Base-by-base conservation (phyloP, 192 early-diverging fungal genomes). In the Backusella psychrophila region DNA sequence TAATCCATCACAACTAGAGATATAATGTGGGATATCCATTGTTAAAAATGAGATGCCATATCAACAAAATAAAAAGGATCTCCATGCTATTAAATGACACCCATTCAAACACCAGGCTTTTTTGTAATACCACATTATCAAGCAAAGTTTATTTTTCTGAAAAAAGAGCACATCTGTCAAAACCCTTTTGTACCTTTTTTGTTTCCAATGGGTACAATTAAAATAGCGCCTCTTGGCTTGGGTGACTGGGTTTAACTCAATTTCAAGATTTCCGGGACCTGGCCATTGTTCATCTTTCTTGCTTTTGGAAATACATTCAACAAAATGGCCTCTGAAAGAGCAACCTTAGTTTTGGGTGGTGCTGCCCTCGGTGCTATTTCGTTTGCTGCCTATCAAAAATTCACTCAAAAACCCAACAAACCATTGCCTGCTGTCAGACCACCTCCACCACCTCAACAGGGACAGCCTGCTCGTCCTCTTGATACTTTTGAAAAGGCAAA, bases 291-390 rank as follows among this genome's bases (percentile, higher is more conserved):
- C n/a, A 21, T n/a, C 9, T 23, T 42, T 42, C 11, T 70, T 70
- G 29, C 38, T 70, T n/a, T 26, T 26, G 42, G 42, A 44, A 26
- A 14, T 26, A 17, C 14, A 49, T 19, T 19, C 4, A n/a, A 12
- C 21, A 23, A 26, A 65, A 75, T 75, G 75, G 75, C 67, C n/a
- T 35, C 66, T 42, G 72, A 81, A 78, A 63, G 59, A 59, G 38
- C 81, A 36, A 56, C 69, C 39, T 56, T 83, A 6, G 34, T 85
- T 39, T 12, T 86, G 73, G 85, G 83, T 63, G 85, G 85, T 65
- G 78, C 85, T 66, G 75, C 75, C 41, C 29, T 86, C 12, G 85
- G 85, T 65, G 78, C 81, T n/a, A 7, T 84, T 6, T 71, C 78
- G 6, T 46, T 78, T 2, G 67, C 74, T 12, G 70, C 78, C 4